A percentile compares a stretch with the other conserved stretches of the same genome.
These are phyloP conservation scores for Moricandia moricandioides DNA, from an alignment of 345 rosid species.

Conservation along the genomic window DNA sequence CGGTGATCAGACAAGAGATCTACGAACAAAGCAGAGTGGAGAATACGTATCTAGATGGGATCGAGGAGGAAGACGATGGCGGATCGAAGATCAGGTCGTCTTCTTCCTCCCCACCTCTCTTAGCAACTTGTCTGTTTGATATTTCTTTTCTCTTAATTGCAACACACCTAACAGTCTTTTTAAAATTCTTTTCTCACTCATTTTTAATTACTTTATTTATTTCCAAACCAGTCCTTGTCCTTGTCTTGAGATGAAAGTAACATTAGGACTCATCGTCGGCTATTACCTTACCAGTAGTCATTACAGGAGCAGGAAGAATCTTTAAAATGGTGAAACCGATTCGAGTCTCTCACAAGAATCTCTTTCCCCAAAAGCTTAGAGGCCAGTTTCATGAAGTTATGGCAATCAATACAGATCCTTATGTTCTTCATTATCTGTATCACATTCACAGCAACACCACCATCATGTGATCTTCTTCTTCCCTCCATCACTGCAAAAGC, in stretches of 20 bases:
- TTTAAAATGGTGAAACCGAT: slow-evolving; percentile 82
- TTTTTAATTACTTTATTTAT: slow-evolving; percentile 7
- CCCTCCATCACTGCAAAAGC: slow-evolving; percentile 54
- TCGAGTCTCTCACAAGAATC: slow-evolving; percentile 73
- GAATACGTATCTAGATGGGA: not conserved
- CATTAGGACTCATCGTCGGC: slow-evolving; percentile 5
- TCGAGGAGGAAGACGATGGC: slow-evolving; percentile 19
- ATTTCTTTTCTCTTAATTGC: slow-evolving; percentile 2
- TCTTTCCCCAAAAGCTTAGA: slow-evolving; percentile 60
- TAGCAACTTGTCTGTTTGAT: slow-evolving; percentile 28
- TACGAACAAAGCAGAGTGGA: not conserved
- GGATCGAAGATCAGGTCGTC: slow-evolving; percentile 37
- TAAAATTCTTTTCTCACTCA: slow-evolving; percentile 3
- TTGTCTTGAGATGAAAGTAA: slow-evolving; percentile 34
- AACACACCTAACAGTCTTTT: slow-evolving; percentile 6
- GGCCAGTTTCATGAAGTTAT: slow-evolving; percentile 83
- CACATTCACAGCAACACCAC: slow-evolving; percentile 27
- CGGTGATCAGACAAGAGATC: slow-evolving; percentile 23
- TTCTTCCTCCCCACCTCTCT: slow-evolving; percentile 26
- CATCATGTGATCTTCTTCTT: slow-evolving; percentile 16
- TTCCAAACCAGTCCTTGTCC: slow-evolving; percentile 29
- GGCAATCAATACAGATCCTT: slow-evolving; percentile 81
- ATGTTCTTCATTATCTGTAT: slow-evolving; percentile 77
- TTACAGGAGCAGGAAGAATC: slow-evolving; percentile 64
- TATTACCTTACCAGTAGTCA: slow-evolving; percentile 85